Evolutionary conservation across 1,284 basidiomycete genomes (phyloP), one percentile per base, ranked within the genome.

Genomic region (Heliocybe sulcata): DNA sequence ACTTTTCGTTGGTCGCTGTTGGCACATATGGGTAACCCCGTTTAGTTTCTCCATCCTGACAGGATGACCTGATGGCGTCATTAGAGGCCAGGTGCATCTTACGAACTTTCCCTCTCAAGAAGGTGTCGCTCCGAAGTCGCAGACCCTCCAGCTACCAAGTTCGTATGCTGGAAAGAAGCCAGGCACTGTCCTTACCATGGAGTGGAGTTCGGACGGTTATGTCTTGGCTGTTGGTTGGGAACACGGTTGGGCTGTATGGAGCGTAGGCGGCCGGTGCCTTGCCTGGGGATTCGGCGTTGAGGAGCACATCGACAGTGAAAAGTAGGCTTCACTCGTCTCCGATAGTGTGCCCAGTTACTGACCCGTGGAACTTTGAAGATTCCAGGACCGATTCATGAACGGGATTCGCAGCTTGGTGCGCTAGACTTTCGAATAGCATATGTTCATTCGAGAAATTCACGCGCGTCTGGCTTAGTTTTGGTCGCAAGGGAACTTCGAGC

Each of bases 221-320:
- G 93, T 92, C 1, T 77, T 99, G n/a, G 95, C 94, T n/a, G 92
- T 94, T 0, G 95, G 92, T 0, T 98, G 93, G 87, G 79, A 85
- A 58, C 72, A 82, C 56, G 95, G 94, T 2, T 97, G 94, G 90
- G 90, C 87, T 0, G 80, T 97, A 2, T 94, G 94, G 77, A 95
- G 90, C 65, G 87, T 96, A 29, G 91, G 92, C 25, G 95, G 97
- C 11, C 78, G 94, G 57, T 87, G 94, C 68, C 74, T 93, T 55
- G 85, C 85, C 6, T 87, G 83, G 73, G 82, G 77, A 23, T 85
- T 88, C 70, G 92, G 82, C 45, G 76, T 84, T 4, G 83, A 87
- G 50, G 86, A 83, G 60, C 74, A 69, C 51, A 77, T 88, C 45
- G 83, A 87, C 58, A 76, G 72, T 56, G 71, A 75, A 54, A 78